Base-by-base conservation (phyloP, 257 asterid species). In the Vinca minor region DNA sequence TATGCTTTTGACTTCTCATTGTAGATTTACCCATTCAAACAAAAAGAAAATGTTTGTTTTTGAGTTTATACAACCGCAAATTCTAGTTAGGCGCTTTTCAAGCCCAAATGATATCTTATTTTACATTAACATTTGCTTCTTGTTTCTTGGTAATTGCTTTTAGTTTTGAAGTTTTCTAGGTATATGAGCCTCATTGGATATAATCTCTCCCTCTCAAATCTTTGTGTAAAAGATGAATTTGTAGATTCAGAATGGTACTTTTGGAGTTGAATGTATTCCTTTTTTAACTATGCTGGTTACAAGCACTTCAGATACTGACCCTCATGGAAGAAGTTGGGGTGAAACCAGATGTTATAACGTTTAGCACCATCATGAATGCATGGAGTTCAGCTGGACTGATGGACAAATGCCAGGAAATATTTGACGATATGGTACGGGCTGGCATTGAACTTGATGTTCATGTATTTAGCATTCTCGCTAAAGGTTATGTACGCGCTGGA, bases 311-410 rank as follows among this genome's bases (percentile, higher is more conserved):
- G 98, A 66, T 79, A 15, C 78, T 93, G 36, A 61, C 73, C 9
- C 57, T 87, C 80, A 89, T 92, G 98, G 87, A 84, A 73, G 94
- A 85, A 70, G 79, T 82, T 39, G 91, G 95, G 39, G 85, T 89
- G 26, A 85, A 92, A 72, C 97, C 97, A 3, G 95, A 89, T 34
- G 97, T 92, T 18, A 48, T 89, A 65, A 87, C 98, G 57, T 93
- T 79, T 79, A 89, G 97, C 82, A 93, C 95, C 63, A 87, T 93
- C 62, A 93, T 93, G 98, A 83, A 93, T 64, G 94, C 89, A 3
- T 89, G 95, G 97, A 83, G 97, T 74, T 87, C 97, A 3, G 81
- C 78, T 15, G 97, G 98, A 34, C 83, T 73, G 25, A 89, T 85
- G 94, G 86, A 79, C 68, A 85, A 87, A 63, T 93, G 97, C 82